Conservation (phyloP, 345 rosid species). For the Linum trigynum region DNA sequence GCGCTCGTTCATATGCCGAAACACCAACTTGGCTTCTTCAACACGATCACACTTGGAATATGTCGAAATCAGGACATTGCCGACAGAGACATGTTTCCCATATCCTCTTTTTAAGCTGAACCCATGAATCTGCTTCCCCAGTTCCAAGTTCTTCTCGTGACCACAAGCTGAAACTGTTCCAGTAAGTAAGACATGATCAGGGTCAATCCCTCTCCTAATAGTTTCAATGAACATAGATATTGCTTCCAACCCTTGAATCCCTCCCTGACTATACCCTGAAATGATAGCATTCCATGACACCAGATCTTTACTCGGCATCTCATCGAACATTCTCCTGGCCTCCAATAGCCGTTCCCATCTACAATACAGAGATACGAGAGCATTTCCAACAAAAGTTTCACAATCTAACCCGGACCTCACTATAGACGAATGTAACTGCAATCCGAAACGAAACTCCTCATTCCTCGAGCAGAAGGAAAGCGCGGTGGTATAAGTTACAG, state of each 20-base stretch:
- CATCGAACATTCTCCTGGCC: constrained; percentile 60
- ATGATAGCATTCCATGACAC: constrained; percentile 85
- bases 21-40: constrained; percentile 48
- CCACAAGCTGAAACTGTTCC: constrained; percentile 72
- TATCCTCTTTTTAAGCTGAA: constrained; percentile 58
- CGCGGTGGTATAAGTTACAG: constrained; percentile 46
- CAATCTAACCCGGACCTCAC: constrained; percentile 43
- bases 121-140: constrained; percentile 75
- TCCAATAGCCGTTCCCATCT: constrained; percentile 42
- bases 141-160: constrained; percentile 44
- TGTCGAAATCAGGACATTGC: constrained; percentile 64
- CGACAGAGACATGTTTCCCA: constrained; percentile 45
- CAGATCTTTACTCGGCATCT: constrained; percentile 50
- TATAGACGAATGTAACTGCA: constrained; percentile 52
- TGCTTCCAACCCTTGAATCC: constrained; percentile 44
- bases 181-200: constrained; percentile 80
- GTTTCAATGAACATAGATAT: constrained; percentile 44
- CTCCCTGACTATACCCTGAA: constrained; percentile 72
- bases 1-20: constrained; percentile 43
- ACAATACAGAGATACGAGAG: constrained; percentile 59
- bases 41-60: constrained; percentile 50
- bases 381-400: constrained; percentile 70
- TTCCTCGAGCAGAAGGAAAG: constrained; percentile 49
- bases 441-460: constrained; percentile 52
- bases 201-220: constrained; percentile 48